These are phyloP conservation scores for Globisporangium polare DNA, from an alignment of 352 stramenopile species.

Conservation along the genomic window DNA sequence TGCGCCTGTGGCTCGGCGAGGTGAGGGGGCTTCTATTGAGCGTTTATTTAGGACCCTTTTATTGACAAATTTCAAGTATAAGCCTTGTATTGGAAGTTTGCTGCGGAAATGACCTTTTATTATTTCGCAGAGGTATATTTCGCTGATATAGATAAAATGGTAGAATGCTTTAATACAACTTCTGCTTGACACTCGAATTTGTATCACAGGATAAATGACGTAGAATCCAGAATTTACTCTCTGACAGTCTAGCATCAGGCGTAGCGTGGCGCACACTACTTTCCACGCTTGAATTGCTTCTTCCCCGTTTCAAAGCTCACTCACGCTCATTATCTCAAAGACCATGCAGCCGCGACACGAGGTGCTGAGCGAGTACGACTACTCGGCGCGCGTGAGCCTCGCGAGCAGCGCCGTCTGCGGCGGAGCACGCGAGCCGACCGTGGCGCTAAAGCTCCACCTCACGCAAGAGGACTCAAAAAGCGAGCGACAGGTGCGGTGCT, in stretches of 20 bases:
- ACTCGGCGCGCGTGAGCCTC: constrained; percentile 64
- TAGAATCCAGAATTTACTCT: too few species aligned
- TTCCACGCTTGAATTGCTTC: neutral
- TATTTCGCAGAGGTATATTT: too few species aligned
- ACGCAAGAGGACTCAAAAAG: constrained; percentile 16
- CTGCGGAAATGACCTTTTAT: too few species aligned
- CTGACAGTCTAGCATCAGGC: too few species aligned
- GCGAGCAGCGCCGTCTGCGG: constrained; percentile 52
- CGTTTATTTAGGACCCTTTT: neutral
- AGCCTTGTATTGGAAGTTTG: neutral
- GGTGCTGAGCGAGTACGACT: constrained; percentile 62
- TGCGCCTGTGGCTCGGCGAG: neutral
- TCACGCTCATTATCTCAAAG: neutral
- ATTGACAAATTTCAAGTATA: neutral
- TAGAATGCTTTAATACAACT: too few species aligned
- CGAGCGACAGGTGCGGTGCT: constrained; percentile 34
- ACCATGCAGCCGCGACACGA: constrained; percentile 16
- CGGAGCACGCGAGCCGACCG: constrained; percentile 31
- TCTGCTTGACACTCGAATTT: too few species aligned
- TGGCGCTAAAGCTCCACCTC: constrained; percentile 57
- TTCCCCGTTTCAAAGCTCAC: neutral
- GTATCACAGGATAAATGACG: too few species aligned
- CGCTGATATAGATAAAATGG: too few species aligned
- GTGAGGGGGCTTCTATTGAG: neutral
- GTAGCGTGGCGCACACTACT: neutral